These are phyloP conservation scores for Pistacia atlantica DNA, from an alignment of 345 rosid species.

Conservation along the genomic window DNA sequence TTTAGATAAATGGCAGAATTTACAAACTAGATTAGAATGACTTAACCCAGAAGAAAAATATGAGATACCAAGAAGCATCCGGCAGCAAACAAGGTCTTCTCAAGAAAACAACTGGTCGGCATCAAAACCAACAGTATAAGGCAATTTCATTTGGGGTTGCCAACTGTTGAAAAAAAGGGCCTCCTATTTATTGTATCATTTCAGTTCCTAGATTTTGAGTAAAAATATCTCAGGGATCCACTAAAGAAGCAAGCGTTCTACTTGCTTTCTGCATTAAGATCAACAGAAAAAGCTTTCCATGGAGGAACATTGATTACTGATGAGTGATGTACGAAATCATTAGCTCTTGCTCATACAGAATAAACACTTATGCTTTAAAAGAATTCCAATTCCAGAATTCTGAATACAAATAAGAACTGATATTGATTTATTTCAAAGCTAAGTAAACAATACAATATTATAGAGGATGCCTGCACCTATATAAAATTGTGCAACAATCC, in stretches of 20 bases:
- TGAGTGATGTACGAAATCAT: no score
- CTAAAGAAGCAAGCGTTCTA: background rate
- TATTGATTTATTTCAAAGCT: background rate
- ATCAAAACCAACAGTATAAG: background rate
- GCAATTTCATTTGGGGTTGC: background rate
- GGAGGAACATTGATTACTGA: no score
- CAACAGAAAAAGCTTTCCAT: background rate
- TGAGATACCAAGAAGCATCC: no score
- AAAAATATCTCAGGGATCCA: background rate
- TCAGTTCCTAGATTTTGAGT: no score
- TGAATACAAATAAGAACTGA: background rate
- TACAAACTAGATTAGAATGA: no score
- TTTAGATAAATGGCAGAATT: no score
- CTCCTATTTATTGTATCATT: background rate
- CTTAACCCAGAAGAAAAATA: no score
- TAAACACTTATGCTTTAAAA: background rate
- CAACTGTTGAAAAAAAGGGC: background rate
- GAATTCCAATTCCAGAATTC: no score
- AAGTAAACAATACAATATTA: background rate
- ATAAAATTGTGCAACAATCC: conserved; percentile 1
- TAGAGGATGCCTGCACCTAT: background rate
- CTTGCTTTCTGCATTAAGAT: background rate
- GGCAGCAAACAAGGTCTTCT: no score
- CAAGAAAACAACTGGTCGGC: no score
- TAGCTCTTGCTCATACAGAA: background rate